Base-by-base conservation (phyloP, 2,329 filamentous ascomycete species). In the Hymenoscyphus occultus region DNA sequence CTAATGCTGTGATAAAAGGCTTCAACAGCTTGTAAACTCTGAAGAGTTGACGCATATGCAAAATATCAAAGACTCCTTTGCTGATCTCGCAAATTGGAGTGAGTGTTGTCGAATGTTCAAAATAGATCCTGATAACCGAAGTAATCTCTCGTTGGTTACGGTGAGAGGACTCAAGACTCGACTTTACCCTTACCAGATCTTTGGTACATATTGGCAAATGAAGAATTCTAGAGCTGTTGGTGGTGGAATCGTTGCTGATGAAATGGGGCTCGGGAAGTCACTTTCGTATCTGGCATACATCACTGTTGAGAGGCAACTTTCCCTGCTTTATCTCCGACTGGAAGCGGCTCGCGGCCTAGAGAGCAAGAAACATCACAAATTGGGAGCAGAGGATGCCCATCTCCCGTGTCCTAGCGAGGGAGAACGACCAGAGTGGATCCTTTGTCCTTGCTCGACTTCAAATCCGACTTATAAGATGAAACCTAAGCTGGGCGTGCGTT, bases 211-310 rank as follows among this genome's bases (percentile, higher is more conserved):
- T 28, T 71, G 69, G 69, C 70, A 71, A 56, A 69, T 71, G 68
- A 62, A 42, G 16, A 67, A 57, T 39, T 65, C 65, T 12, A 59
- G 70, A 2, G 84, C 90, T 69, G 86, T 86, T 2, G 81, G 86
- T 9, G 90, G 90, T 35, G 78, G 74, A 56, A 80, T 86, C n/a
- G 70, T 86, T 0, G 83, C 82, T 0, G 83, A 86, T 69, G 83
- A 85, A 60, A 85, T 85, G 83, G 84, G 84, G 0, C 80, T 85
- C 76, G 84, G 84, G 0, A 86, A 86, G 66, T 80, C 83, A 0
- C 71, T 84, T 2, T 80, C 79, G 0, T 78, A 81, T 2, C 72
- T 85, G 3, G 78, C 81, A 0, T 73, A 83, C 0, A 76, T 83
- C n/a, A 66, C 71, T 22, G 69, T 65, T 3, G 70, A 71, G 56